phyloP scores from a whole-genome alignment of 2,329 filamentous ascomycete genomes.

The Blastomyces parvus region DNA sequence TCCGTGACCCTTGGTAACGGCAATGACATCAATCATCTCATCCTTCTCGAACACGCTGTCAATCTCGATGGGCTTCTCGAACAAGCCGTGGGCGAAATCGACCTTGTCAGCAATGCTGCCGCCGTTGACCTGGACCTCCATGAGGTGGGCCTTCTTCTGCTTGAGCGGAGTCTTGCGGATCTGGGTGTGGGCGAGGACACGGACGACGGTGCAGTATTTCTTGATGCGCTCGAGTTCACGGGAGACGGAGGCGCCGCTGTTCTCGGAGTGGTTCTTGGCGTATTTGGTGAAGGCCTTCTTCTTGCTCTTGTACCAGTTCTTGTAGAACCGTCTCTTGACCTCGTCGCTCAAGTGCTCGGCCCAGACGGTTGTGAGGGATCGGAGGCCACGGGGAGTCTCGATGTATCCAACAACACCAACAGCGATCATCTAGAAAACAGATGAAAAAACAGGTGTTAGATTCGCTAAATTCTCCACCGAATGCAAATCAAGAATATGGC shows the following conservation, averaged over 20 bases:
- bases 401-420: conserved; percentile 99
- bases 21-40: conserved; percentile 98
- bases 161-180: conserved; percentile 98
- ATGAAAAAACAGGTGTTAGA: conserved; percentile 5
- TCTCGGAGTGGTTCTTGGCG: conserved; percentile 99
- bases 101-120: conserved; percentile 95
- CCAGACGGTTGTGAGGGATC: conserved; percentile 99
- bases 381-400: conserved; percentile 97
- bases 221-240: conserved; percentile 99
- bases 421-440: conserved; percentile 77
- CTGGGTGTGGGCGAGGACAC: conserved; percentile 98
- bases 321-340: conserved; percentile 99
- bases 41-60: conserved; percentile 96
- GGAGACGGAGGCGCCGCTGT: conserved; percentile 78
- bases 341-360: conserved; percentile 98
- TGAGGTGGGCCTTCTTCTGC: conserved; percentile 99
- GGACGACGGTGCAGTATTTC: conserved; percentile 99
- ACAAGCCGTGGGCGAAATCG: conserved; percentile 84
- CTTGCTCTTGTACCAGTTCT: conserved; percentile 99
- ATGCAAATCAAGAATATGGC: conserved; percentile 12
- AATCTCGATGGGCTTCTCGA: conserved; percentile 98
- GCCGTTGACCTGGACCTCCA: conserved; percentile 99
- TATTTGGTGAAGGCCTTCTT: conserved; percentile 99
- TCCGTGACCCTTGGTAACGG: conserved; percentile 99
- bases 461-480: not conserved